Base-by-base conservation (phyloP, 805 yeast genomes). In the Nakazawaea siamensis region DNA sequence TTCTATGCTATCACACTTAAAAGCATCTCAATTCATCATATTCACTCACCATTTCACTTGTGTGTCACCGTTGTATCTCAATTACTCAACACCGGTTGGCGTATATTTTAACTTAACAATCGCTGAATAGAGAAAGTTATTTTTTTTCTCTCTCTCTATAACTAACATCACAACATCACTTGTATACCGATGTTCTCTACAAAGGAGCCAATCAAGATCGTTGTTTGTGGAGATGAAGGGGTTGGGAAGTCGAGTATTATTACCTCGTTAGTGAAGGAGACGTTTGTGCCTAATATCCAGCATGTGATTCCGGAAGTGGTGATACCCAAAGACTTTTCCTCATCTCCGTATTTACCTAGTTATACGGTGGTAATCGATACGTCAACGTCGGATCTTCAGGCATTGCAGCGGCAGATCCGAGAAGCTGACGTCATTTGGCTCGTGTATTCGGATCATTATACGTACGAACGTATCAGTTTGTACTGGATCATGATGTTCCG, bases 401-500 rank as follows among this genome's bases (percentile, higher is more conserved):
- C 60, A 0, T 58, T 92, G 11, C 84, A 82, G 39, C 63, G 68
- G 21, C 95, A 86, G 51, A 70, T 92, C 43, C 69, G 94, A 31
- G 68, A 72, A 35, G 92, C 97, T 0, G 90, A 84, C 55, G 97
- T 87, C 11, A 82, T 92, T 2, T 82, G 96, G 90, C 68, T 92
- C n/a, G 86, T 92, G 0, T 92, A 88, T 52, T 73, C 92, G 3
- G 97, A 88, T 50, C 95, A 87, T 49, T 92, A 87, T 51, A 86
- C 97, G 0, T 92, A 87, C 52, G 97, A 92, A 53, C 67, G 97
- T 31, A 75, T 92, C 4, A 77, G 95, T 2, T 62, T 90, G 17
- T 87, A 87, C 54, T 92, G 99, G 99, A 79, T 92, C 71, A 92
- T 94, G 34, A 72, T 80, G 65, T 80, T 92, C 48, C 67, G 99